Evolutionary conservation across 208 protist genomes (phyloP), one percentile per base, ranked within the genome.

Genomic region (Crithidia expoeki): DNA sequence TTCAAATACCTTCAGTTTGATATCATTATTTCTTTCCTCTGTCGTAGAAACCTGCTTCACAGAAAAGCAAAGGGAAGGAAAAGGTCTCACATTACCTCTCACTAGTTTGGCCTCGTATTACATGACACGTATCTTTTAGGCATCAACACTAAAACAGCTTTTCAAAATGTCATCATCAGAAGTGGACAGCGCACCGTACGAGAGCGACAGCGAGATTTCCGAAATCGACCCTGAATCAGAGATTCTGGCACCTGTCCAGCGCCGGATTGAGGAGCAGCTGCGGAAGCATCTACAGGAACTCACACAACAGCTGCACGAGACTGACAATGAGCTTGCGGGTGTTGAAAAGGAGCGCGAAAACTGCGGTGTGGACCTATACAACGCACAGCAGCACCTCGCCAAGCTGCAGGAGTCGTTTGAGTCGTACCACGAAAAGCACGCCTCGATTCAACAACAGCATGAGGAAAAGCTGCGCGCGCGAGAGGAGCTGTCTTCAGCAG

Each of bases 331-430:
- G 62, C 65, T 94, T 30, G 70, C 69, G 49, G 70, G 61, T 17
- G 76, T 96, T n/a, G 80, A 89, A 61, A 88, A 93, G 47, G 82
- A 94, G 65, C 83, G 93, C 2, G 96, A 98, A 63, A 80, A 94
- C 58, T 89, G 88, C 55, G 96, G 95, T 80, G 96, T 98, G n/a
- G 90, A 98, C 65, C 83, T 98, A 33, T 98, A 98, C 80, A 95
- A 95, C 57, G 87, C 95, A 4, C 96, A 98, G 69, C 96, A 98
- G 64, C 94, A 98, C 53, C 86, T 98, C 12, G 96, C 95, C 0
- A 96, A 94, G 72, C 79, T 97, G 42, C 96, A 98, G 59, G 88
- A 98, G 59, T 85, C 85, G 1, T 86, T 98, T 30, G 96, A 98
- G 68, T 94, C 87, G 59, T 81, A 85, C 7, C 87, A 98, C 65